phyloP scores from a whole-genome alignment of 805 yeast genomes.

The Lachancea waltii region DNA sequence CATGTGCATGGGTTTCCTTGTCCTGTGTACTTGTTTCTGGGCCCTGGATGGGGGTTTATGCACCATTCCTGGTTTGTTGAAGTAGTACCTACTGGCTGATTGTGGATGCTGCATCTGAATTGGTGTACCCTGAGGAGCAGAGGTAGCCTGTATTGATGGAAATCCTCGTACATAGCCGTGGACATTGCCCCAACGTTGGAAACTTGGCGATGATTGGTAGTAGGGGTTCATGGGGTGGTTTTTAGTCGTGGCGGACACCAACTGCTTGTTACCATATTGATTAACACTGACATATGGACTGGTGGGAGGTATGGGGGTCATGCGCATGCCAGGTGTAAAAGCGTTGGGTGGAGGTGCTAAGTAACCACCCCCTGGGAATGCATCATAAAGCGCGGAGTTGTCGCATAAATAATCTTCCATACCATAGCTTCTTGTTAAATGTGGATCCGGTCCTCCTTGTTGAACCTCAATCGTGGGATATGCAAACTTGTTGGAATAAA shows the following conservation, averaged over 20 bases:
- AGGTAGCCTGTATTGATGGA: constrained; percentile 9
- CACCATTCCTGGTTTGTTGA: constrained; percentile 13
- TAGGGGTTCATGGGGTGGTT: constrained; percentile 13
- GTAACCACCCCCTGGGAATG: constrained; percentile 14
- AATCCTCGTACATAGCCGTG: constrained; percentile 9
- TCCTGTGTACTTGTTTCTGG: constrained; percentile 9
- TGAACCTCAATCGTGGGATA: constrained; percentile 8
- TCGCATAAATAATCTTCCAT: constrained; percentile 19
- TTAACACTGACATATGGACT: constrained; percentile 15
- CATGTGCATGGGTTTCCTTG: background rate
- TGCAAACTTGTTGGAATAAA: constrained; percentile 11
- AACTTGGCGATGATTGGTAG: constrained; percentile 11
- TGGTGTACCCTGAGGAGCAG: constrained; percentile 8
- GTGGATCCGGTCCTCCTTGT: constrained; percentile 7
- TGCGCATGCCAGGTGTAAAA: constrained; percentile 17
- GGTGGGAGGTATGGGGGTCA: constrained; percentile 17
- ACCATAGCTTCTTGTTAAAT: constrained; percentile 8
- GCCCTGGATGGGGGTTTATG: constrained; percentile 15
- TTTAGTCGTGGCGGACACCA: constrained; percentile 12
- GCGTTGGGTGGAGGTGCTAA: constrained; percentile 18
- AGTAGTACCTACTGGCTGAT: constrained; percentile 9
- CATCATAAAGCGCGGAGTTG: constrained; percentile 15
- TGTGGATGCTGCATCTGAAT: constrained; percentile 7
- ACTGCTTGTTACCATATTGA: constrained; percentile 13
- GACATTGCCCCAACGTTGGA: constrained; percentile 13